Evolutionary conservation across 2,329 filamentous ascomycete species (phyloP), one percentile per base, ranked within the genome.

Genomic region (Talaromyces sp.): DNA sequence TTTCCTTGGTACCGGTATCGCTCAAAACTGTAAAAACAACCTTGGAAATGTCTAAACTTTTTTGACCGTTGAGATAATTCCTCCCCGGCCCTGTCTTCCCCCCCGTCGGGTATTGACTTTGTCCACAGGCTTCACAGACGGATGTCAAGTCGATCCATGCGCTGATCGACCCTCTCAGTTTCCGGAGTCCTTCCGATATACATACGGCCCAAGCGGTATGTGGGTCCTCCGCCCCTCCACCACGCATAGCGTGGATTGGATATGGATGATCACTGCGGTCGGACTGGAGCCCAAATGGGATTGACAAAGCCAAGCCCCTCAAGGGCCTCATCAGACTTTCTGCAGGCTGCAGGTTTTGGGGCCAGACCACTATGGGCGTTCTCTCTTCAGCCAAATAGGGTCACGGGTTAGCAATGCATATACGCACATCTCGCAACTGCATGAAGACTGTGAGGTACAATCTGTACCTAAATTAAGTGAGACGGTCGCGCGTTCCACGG

Each of bases 151-250:
- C 49, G 50, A 56, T 49, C 49, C 51, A 56, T 54, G 49, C 16
- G 50, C 39, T 46, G 52, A 59, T 62, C 55, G 11, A 40, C 47
- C 10, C 42, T 41, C 24, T 17, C 30, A 11, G 35, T 20, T 45
- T 43, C 51, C 55, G 60, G 55, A 56, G 46, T 52, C 43, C 46
- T 51, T 47, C 58, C 60, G 54, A 56, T 30, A 37, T 47, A 60
- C 30, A 37, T 47, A 60, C 49, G 51, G 54, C 49, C 52, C 49
- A 57, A 57, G 55, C 61, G 60, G 55, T 47, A 54, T 53, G 56
- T 62, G 60, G 61, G 56, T 54, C 58, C 5, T 41, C 20, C 43
- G 47, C 50, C 55, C 47, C 48, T 57, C 55, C 48, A 16, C 33
- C 47, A 46, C 39, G 41, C 49, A 56, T 27, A 13, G 32, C 44